A percentile compares a stretch with the other conserved stretches of the same genome.
phyloP scores from a whole-genome alignment of 2,329 filamentous ascomycete genomes.

The Botryotinia convoluta region DNA sequence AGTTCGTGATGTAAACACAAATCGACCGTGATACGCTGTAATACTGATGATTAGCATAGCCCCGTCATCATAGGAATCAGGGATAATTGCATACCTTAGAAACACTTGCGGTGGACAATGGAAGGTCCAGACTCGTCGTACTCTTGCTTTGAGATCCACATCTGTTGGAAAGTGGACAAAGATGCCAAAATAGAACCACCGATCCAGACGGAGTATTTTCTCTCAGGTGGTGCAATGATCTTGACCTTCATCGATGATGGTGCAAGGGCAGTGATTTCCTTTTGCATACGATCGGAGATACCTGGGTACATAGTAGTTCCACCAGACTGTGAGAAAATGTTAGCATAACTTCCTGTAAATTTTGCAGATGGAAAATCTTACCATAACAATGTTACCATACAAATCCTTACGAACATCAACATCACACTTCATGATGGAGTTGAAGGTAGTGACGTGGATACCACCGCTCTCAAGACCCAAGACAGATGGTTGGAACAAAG shows the following conservation, averaged over 20 bases:
- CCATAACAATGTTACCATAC: slow-evolving; percentile 99
- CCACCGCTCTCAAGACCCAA: slow-evolving; percentile 97
- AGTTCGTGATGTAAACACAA: slow-evolving; percentile 37
- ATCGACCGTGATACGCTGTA: slow-evolving; percentile 30
- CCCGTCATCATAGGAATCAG: neutral
- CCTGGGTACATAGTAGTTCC: slow-evolving; percentile 99
- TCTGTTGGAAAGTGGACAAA: slow-evolving; percentile 99
- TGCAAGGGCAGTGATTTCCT: slow-evolving; percentile 99
- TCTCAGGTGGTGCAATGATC: slow-evolving; percentile 99
- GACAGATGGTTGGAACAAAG: slow-evolving; percentile 98
- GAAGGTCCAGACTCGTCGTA: slow-evolving; percentile 99
- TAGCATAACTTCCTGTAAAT: slow-evolving; percentile 20
- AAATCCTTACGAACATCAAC: slow-evolving; percentile 99
- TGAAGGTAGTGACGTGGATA: slow-evolving; percentile 99
- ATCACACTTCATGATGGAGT: slow-evolving; percentile 99
- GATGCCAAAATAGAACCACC: slow-evolving; percentile 99
- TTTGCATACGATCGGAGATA: slow-evolving; percentile 99
- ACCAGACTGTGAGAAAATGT: slow-evolving; percentile 69
- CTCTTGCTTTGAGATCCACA: slow-evolving; percentile 99
- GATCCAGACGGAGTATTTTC: slow-evolving; percentile 99
- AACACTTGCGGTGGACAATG: slow-evolving; percentile 99
- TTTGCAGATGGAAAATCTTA: slow-evolving; percentile 51
- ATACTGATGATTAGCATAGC: neutral
- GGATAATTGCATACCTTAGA: slow-evolving; percentile 68
- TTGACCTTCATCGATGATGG: slow-evolving; percentile 99